phyloP scores from a whole-genome alignment of 495 filamentous ascomycete genomes.

The Xylaria castorea region DNA sequence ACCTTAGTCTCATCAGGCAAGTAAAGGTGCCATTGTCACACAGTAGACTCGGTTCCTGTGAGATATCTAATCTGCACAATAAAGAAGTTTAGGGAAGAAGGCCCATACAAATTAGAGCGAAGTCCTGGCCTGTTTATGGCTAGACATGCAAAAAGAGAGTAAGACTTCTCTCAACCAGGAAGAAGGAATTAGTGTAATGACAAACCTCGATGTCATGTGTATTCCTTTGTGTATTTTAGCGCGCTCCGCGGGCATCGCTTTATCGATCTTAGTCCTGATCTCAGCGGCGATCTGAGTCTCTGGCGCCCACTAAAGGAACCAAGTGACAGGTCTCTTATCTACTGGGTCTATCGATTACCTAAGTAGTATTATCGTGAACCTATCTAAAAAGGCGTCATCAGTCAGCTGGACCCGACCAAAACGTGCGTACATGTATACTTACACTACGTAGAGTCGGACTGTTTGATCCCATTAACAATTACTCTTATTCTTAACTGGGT shows the following conservation, averaged over 20 bases:
- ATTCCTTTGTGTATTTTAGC: conserved; percentile 42
- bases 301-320: conserved; percentile 5
- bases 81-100: neutral
- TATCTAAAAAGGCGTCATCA: conserved; percentile 34
- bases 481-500: neutral
- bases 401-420: conserved; percentile 26
- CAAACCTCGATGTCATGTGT: neutral
- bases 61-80: neutral
- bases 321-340: conserved; percentile 33
- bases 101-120: neutral
- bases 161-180: conserved; percentile 7
- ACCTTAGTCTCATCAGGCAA: neutral
- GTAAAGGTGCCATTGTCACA: conserved; percentile 6
- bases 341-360: conserved; percentile 19
- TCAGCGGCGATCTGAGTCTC: conserved; percentile 26
- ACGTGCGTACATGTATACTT: neutral
- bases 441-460: neutral
- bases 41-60: neutral
- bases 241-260: conserved; percentile 32
- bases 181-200: conserved; percentile 6
- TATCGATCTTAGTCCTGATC: conserved; percentile 25
- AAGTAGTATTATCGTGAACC: conserved; percentile 33
- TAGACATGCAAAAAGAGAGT: neutral
- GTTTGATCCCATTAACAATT: neutral
- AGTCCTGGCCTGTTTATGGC: neutral